Base-by-base conservation (phyloP, 2,329 filamentous ascomycete genomes). In the Aspergillus sp. region DNA sequence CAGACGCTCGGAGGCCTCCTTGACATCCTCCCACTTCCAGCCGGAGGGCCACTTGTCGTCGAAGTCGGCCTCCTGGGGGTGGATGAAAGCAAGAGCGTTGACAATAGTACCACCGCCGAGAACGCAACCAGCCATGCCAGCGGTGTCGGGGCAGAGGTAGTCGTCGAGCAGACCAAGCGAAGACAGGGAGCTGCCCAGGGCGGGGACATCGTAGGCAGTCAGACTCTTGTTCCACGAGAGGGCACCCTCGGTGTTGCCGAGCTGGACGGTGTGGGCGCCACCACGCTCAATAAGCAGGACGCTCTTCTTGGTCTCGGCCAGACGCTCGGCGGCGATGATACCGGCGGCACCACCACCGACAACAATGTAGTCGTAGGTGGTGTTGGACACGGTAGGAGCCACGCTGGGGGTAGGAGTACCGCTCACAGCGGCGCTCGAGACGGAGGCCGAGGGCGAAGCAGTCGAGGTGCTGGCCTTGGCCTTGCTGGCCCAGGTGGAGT, bases 11-110 rank as follows among this genome's bases (percentile, higher is more conserved):
- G 86, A 84, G 0, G 88, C 85, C n/a, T 76, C 70, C 57, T 76
- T 75, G 69, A 91, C 83, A 65, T 91, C 88, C 5, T 75, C 69
- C 14, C 84, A 80, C 73, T 88, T 86, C 89, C 89, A 92, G 45
- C 89, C 89, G 0, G 75, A 63, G 0, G 89, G 89, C 77, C 90
- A 92, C 73, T 89, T 89, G 72, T 83, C 81, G 71, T 91, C 87
- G 80, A 88, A 91, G 69, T 91, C 89, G 3, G 77, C 70, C 2
- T 83, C 78, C 62, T 86, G 84, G 0, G 89, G 65, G 53, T 67
- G 47, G 18, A 67, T 62, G 51, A 65, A 64, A 6, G 58, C 60
- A 57, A 65, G 57, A 39, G 63, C 63, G 47, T 67, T 67, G 45
- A 67, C 46, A 12, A 60, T 61, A 22, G 61, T 63, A 20, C 64